These are phyloP conservation scores for Colletotrichum brevisporum DNA, from an alignment of 2,329 filamentous ascomycete species.

Conservation along the genomic window DNA sequence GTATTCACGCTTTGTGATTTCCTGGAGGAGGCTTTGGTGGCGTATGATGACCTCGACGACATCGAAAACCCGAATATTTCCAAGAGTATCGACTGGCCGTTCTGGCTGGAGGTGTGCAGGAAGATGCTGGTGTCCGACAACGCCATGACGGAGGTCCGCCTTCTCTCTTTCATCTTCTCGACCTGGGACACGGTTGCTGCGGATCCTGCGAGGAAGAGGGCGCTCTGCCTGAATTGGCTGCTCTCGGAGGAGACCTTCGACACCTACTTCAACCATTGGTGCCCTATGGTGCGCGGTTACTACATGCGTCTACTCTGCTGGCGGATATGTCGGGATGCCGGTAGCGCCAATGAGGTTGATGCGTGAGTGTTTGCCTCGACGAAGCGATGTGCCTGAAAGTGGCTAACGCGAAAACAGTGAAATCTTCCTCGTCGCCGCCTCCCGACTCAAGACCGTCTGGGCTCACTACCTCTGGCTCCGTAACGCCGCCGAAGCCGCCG, in stretches of 20 bases:
- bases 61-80: slow-evolving; percentile 51
- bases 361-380: slow-evolving; percentile 66
- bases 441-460: slow-evolving; percentile 81
- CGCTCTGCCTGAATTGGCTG: slow-evolving; percentile 81
- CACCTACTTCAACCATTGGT: slow-evolving; percentile 92
- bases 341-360: slow-evolving; percentile 75
- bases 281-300: slow-evolving; percentile 93
- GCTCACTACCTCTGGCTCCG: slow-evolving; percentile 84
- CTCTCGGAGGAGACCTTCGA: slow-evolving; percentile 82
- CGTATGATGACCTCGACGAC: slow-evolving; percentile 66
- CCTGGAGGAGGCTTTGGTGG: slow-evolving; percentile 82
- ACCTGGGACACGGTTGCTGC: slow-evolving; percentile 82
- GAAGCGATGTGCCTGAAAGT: neutral
- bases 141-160: slow-evolving; percentile 88
- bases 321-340: slow-evolving; percentile 85
- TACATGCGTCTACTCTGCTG: slow-evolving; percentile 93
- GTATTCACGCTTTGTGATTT: slow-evolving; percentile 95
- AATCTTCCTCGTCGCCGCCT: slow-evolving; percentile 77
- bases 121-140: slow-evolving; percentile 87
- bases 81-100: slow-evolving; percentile 79
- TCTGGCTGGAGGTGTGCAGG: slow-evolving; percentile 87
- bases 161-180: slow-evolving; percentile 85
- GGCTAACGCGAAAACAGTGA: slow-evolving; percentile 61
- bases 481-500: slow-evolving; percentile 71
- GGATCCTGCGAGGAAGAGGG: slow-evolving; percentile 76